Conservation (phyloP, 2,329 filamentous ascomycete genomes). For the Clonostachys rhizophaga region DNA sequence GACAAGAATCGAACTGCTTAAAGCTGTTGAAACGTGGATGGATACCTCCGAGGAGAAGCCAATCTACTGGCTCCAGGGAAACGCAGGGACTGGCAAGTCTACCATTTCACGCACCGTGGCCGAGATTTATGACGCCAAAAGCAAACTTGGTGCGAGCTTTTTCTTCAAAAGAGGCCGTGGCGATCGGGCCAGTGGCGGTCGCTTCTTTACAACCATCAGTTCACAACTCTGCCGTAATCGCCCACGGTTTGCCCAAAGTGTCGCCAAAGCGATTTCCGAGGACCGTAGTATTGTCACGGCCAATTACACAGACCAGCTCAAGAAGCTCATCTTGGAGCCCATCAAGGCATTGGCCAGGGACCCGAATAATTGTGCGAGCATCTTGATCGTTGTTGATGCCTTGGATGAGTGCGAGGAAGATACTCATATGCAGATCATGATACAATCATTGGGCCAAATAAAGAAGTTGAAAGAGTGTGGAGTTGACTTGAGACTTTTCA, state of each 20-base stretch:
- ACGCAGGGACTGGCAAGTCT: background rate
- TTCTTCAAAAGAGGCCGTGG: slow-evolving; percentile 1
- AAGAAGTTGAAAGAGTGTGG: background rate
- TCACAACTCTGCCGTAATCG: too few relatives aligned
- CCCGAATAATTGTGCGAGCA: background rate
- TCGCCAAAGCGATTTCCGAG: background rate
- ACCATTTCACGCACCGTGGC: background rate
- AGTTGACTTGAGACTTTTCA: slow-evolving; percentile 17
- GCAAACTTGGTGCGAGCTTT: background rate
- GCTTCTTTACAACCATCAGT: background rate
- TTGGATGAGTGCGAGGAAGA: background rate
- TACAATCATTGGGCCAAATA: background rate
- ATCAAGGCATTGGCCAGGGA: background rate
- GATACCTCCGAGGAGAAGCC: background rate
- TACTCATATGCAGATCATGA: background rate
- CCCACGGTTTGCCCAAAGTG: background rate
- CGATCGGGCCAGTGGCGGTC: background rate
- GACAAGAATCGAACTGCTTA: background rate
- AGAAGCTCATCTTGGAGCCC: background rate
- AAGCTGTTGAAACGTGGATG: background rate
- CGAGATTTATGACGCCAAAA: background rate
- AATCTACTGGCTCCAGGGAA: background rate
- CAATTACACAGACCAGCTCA: background rate
- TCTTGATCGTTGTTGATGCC: background rate
- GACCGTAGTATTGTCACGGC: too few relatives aligned